Conservation (phyloP, 2,329 filamentous ascomycete genomes). For the Penicillium olsonii region DNA sequence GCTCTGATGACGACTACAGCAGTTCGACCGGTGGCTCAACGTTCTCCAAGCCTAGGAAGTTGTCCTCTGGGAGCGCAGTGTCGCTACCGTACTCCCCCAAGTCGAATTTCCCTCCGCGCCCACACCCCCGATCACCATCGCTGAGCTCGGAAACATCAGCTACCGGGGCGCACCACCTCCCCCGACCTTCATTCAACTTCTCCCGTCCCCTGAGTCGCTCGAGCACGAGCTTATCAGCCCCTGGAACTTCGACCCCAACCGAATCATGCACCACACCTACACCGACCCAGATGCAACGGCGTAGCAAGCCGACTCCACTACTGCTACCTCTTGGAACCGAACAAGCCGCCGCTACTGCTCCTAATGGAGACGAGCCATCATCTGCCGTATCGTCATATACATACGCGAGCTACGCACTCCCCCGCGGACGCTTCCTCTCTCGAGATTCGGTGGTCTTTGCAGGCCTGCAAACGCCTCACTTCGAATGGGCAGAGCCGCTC, state of each 20-base stretch:
- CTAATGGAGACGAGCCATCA: constrained; percentile 31
- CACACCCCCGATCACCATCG: constrained; percentile 77
- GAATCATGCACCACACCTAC: constrained; percentile 38
- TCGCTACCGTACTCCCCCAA: constrained; percentile 63
- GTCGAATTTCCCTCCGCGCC: constrained; percentile 60
- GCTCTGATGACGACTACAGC: constrained; percentile 68
- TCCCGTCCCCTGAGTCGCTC: constrained; percentile 78
- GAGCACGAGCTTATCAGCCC: constrained; percentile 41
- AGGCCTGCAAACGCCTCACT: constrained; percentile 57
- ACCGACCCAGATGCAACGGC: constrained; percentile 28
- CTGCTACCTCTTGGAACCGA: constrained; percentile 29
- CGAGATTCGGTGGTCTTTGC: constrained; percentile 64
- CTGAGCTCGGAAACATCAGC: constrained; percentile 78
- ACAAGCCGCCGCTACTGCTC: constrained; percentile 12
- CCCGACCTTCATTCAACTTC: constrained; percentile 85
- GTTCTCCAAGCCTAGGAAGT: constrained; percentile 72
- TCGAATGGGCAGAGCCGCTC: constrained; percentile 64
- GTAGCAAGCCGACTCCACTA: constrained; percentile 37
- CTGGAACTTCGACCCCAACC: constrained; percentile 26
- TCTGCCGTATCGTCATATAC: constrained; percentile 72
- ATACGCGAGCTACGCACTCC: constrained; percentile 81
- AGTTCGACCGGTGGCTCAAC: constrained; percentile 58
- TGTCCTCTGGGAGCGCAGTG: constrained; percentile 70
- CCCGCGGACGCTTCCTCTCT: constrained; percentile 77
- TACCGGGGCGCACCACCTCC: constrained; percentile 54